These are phyloP conservation scores for Fusarium clavum DNA, from an alignment of 2,329 filamentous ascomycete species.

Conservation along the genomic window DNA sequence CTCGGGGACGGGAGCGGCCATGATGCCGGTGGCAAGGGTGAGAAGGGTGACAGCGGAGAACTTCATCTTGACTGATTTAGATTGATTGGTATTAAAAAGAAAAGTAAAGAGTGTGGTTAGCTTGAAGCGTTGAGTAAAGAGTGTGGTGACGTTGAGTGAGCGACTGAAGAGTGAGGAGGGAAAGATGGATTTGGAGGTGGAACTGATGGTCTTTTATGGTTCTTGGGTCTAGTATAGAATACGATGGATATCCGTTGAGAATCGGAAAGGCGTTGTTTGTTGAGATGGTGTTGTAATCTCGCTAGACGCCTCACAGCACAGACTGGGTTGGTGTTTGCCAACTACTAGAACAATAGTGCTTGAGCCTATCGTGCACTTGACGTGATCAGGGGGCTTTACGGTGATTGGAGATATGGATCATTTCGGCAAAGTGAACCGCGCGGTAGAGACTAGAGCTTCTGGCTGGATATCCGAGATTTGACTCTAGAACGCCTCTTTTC, in stretches of 20 bases:
- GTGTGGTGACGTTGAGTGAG: constrained; percentile 19
- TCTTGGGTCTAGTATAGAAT: not conserved
- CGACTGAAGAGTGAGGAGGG: constrained; percentile 16
- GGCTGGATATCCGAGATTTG: not conserved
- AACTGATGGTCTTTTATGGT: constrained; percentile 18
- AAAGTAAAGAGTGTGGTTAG: not conserved
- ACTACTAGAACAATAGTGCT: not conserved
- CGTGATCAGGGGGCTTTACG: not conserved
- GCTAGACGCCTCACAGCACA: not conserved
- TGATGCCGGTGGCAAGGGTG: constrained; percentile 31
- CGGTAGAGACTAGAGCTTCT: not conserved
- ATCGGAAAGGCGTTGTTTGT: not conserved
- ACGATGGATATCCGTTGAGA: not conserved
- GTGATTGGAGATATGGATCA: not conserved
- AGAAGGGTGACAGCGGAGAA: constrained; percentile 35
- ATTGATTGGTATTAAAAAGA: not conserved
- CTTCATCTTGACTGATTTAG: constrained; percentile 25
- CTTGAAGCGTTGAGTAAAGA: constrained; percentile 19
- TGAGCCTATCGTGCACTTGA: not conserved
- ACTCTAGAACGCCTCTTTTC: not conserved
- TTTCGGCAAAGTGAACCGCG: not conserved
- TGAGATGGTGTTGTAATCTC: constrained; percentile 5
- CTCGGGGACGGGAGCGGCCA: constrained; percentile 29
- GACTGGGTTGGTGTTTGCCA: not conserved
- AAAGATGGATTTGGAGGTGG: not conserved